Evolutionary conservation across 2,329 filamentous ascomycete species (phyloP).

Genomic region (Corniculantispora saksenae): DNA sequence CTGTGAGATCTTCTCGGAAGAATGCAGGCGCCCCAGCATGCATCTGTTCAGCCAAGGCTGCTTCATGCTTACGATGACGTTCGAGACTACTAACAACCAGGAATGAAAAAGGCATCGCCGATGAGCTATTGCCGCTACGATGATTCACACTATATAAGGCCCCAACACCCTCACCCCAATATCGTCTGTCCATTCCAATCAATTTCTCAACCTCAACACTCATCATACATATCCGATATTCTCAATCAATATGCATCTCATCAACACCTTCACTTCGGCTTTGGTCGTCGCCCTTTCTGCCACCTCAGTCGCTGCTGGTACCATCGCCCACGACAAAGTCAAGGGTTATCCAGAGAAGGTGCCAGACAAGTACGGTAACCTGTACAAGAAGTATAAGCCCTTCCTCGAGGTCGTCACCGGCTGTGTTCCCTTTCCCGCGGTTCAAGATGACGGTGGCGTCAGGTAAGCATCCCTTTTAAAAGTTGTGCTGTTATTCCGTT

Average conservation of each 20-base stretch:
- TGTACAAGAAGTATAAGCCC: slow-evolving; percentile 34
- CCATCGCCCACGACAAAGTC: not conserved
- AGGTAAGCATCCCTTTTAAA: slow-evolving; percentile 42
- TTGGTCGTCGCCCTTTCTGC: not conserved
- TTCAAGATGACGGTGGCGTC: slow-evolving; percentile 57
- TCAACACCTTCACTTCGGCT: not conserved
- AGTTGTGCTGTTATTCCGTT: too few relatives aligned
- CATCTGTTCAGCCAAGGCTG: not conserved
- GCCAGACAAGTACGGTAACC: slow-evolving; percentile 21
- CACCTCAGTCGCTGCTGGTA: not conserved
- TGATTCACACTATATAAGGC: not conserved
- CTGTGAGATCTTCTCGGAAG: not conserved
- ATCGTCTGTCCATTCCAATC: not conserved
- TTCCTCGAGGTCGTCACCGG: slow-evolving; percentile 51
- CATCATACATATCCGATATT: not conserved
- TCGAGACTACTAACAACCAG: not conserved
- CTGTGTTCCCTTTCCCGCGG: slow-evolving; percentile 63
- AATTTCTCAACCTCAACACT: not conserved
- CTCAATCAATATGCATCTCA: not conserved
- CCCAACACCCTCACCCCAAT: not conserved
- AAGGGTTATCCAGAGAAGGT: not conserved
- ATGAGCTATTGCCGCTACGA: not conserved
- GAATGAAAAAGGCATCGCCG: not conserved
- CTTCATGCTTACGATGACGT: not conserved
- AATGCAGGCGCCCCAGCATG: not conserved